Evolutionary conservation across 345 rosid genomes (phyloP).

Genomic region (Hibiscus syriacus): DNA sequence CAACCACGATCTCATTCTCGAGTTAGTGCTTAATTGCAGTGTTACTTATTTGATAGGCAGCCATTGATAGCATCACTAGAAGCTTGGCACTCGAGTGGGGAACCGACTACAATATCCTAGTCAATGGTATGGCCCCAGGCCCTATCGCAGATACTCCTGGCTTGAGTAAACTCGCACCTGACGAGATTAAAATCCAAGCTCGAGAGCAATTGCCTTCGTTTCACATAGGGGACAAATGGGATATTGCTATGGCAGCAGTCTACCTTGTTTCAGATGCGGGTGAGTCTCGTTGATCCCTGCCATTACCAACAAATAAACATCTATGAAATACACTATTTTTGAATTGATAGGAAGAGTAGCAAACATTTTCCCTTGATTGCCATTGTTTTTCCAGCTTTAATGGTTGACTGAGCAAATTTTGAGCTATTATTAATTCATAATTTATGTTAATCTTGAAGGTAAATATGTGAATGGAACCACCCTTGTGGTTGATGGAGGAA

Average conservation of each 20-base stretch:
- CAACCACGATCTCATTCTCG: too few species aligned
- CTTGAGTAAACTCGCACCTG: conserved; percentile 43
- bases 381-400: neutral
- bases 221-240: conserved; percentile 74
- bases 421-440: too few species aligned
- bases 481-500: too few species aligned
- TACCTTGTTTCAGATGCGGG: conserved; percentile 65
- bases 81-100: conserved; percentile 88
- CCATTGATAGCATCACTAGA: conserved; percentile 64
- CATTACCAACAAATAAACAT: neutral
- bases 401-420: too few species aligned
- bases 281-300: conserved; percentile 16
- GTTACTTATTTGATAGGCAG: conserved; percentile 38
- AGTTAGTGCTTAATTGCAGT: neutral
- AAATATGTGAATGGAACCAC: too few species aligned
- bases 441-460: too few species aligned
- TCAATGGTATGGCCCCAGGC: conserved; percentile 78
- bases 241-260: conserved; percentile 71
- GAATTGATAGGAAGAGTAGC: too few species aligned
- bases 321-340: neutral
- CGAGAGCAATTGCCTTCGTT: conserved; percentile 40
- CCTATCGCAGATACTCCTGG: conserved; percentile 76
- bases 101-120: conserved; percentile 48
- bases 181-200: conserved; percentile 42
- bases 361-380: too few species aligned